Percentiles rank a stretch among this genome's conserved stretches.
Evolutionary conservation across 2,329 filamentous ascomycete genomes (phyloP).

Genomic region (Fusarium sp.): DNA sequence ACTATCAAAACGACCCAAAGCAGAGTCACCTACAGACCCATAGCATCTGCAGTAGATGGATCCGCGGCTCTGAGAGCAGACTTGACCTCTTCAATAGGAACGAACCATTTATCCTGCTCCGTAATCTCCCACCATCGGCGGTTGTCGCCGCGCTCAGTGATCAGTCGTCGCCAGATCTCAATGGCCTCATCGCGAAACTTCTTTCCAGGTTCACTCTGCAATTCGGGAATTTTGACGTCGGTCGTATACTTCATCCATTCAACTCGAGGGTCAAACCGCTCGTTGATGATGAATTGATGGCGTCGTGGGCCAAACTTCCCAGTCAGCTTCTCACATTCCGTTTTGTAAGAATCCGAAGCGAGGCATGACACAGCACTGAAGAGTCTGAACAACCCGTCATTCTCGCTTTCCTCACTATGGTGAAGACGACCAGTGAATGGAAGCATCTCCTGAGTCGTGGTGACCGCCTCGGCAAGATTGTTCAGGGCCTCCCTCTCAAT

Average conservation of each 20-base stretch:
- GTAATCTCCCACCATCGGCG: slow-evolving; percentile 4
- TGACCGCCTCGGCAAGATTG: neutral
- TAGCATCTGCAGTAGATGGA: neutral
- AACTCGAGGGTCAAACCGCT: slow-evolving; percentile 10
- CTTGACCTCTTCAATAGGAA: neutral
- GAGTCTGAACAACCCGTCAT: neutral
- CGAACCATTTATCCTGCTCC: neutral
- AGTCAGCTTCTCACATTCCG: neutral
- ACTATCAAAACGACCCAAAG: too few relatives aligned
- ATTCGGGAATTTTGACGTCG: neutral
- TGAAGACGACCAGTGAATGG: neutral
- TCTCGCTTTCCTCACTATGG: neutral
- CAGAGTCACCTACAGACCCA: neutral
- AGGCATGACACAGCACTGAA: slow-evolving; percentile 8
- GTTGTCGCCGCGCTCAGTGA: neutral
- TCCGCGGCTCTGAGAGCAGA: neutral
- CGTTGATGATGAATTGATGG: slow-evolving; percentile 4
- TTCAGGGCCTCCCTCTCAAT: neutral
- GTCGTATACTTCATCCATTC: slow-evolving; percentile 8
- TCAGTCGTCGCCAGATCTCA: neutral
- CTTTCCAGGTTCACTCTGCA: neutral
- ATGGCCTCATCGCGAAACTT: neutral
- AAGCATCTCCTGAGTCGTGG: neutral
- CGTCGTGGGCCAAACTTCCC: neutral
- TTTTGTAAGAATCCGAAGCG: neutral